These are phyloP conservation scores for Phytophthora palmivora DNA, from an alignment of 352 stramenopile genomes.

Conservation along the genomic window DNA sequence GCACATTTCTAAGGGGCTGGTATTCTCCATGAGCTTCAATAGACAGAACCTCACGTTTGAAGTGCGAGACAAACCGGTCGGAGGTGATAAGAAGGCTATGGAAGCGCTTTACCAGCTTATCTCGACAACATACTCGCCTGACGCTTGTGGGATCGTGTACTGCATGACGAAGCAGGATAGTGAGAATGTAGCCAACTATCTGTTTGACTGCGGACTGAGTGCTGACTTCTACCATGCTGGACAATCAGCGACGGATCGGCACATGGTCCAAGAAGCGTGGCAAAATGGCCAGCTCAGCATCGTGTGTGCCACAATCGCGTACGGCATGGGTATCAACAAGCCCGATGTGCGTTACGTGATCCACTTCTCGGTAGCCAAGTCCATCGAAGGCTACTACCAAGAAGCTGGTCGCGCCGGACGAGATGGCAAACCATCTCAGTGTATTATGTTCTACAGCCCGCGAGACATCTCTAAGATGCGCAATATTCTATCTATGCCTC, in stretches of 20 bases:
- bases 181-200: conserved; percentile 90
- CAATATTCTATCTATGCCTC: conserved; percentile 77
- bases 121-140: conserved; percentile 47
- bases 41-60: conserved; percentile 94
- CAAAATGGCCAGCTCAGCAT: conserved; percentile 85
- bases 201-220: conserved; percentile 87
- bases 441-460: conserved; percentile 91
- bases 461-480: conserved; percentile 88
- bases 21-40: conserved; percentile 95
- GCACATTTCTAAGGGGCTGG: conserved; percentile 72
- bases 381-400: conserved; percentile 98
- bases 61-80: conserved; percentile 74
- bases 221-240: conserved; percentile 94
- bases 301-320: conserved; percentile 96
- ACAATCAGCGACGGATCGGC: conserved; percentile 75
- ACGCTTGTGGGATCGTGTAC: conserved; percentile 93
- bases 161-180: conserved; percentile 95
- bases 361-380: conserved; percentile 93
- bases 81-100: conserved; percentile 55
- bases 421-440: conserved; percentile 94
- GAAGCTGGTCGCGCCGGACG: conserved; percentile 96
- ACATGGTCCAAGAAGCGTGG: conserved; percentile 84
- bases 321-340: conserved; percentile 97
- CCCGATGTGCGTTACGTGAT: conserved; percentile 94
- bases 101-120: conserved; percentile 64